phyloP scores from a whole-genome alignment of 2,329 filamentous ascomycete species.

The Epichloe sibirici region DNA sequence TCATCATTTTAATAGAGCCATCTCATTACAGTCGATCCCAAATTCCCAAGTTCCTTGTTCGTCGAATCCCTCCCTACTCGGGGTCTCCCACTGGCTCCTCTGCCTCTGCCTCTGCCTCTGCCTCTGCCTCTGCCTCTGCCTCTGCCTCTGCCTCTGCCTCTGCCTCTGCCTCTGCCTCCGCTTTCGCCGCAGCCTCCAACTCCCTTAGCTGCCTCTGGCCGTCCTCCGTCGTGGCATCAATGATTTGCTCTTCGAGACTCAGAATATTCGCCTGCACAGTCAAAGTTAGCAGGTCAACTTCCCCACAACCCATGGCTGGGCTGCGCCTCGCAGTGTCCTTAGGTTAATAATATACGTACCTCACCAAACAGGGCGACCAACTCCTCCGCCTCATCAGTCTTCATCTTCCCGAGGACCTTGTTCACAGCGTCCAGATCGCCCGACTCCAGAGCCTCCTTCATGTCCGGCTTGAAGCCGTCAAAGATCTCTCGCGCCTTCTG shows the following conservation, averaged over 20 bases:
- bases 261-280: conserved; percentile 60
- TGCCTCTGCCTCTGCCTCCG: conserved; percentile 11
- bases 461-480: conserved; percentile 67
- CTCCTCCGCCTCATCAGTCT: conserved; percentile 75
- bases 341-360: conserved; percentile 25
- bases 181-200: conserved; percentile 43
- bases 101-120: conserved; percentile 19
- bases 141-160: conserved; percentile 5
- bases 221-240: conserved; percentile 86
- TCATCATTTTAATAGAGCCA: too few species aligned
- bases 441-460: conserved; percentile 74
- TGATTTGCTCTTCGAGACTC: conserved; percentile 83
- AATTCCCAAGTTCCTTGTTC: not conserved
- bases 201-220: conserved; percentile 67
- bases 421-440: conserved; percentile 59
- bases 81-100: conserved; percentile 4
- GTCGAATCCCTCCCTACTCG: not conserved
- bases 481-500: conserved; percentile 62
- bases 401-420: conserved; percentile 68
- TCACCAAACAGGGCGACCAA: conserved; percentile 69
- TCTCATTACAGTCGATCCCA: not conserved
- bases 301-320: not conserved
- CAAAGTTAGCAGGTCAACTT: not conserved
- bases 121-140: conserved; percentile 20
- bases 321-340: not conserved